Base-by-base conservation (phyloP, 2,329 filamentous ascomycete genomes). In the Diaporthe caulivora region DNA sequence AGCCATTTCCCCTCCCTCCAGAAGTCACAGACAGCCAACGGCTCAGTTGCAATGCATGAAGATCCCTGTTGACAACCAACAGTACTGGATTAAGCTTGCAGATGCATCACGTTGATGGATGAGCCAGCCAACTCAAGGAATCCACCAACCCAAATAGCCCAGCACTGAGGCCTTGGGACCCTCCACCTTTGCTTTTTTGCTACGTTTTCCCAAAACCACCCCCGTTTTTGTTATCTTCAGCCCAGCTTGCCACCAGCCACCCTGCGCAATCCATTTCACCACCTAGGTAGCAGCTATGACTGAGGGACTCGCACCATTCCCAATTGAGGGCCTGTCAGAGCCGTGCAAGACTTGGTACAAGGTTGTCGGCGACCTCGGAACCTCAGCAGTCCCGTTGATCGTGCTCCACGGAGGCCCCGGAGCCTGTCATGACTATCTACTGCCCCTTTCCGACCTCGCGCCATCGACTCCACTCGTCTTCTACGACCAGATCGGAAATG, bases 401-500 rank as follows among this genome's bases (percentile, higher is more conserved):
- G 40, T 71, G 18, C 62, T 74, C 17, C 86, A 87, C 74, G 85
- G 86, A 54, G 86, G 85, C 0, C 85, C 85, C 3, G 86, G 86
- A 13, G 82, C 83, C 42, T 80, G 82, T 26, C 84, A 86, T 74
- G 80, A 84, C n/a, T 86, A 85, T 74, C 75, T 86, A 24, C 76
- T 81, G 0, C 80, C 82, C 0, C 78, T 88, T 37, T 77, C 77
- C 0, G 79, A 82, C 55, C 80, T 88, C 17, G 34, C 53, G 11
- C 54, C 72, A 10, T 76, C 77, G 24, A 83, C 84, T 9, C 84
- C 87, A 0, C 78, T 89, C 2, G 78, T 89, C 34, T 84, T 88
- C 77, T 89, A 89, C 76, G 87, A 89, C 75, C 87, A 89, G 75
- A 82, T 89, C 65, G 87, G 87, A 21, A 85, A 84, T 72, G 87